Base-by-base conservation (phyloP, 208 protist genomes). In the Porcisia deanei region DNA sequence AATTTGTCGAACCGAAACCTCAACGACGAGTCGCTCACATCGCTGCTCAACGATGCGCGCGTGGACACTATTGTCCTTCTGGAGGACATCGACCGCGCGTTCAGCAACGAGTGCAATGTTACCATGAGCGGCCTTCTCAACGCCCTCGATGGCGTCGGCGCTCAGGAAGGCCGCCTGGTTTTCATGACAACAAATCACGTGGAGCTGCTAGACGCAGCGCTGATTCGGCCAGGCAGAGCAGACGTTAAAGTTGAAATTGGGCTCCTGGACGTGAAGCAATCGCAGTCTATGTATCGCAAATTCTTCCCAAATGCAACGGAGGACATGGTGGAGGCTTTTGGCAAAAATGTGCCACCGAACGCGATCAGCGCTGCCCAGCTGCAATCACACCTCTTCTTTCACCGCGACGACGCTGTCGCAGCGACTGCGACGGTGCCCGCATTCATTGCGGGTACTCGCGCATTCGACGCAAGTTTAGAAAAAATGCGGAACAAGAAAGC, bases 151-250 rank as follows among this genome's bases (percentile, higher is more conserved):
- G 98, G 98, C 39, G 88, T 99, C n/a, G 91, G 87, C 0, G 92
- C 94, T n/a, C 94, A 97, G 52, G 97, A 99, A 66, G 98, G 97
- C 9, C 75, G 96, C 52, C 59, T 99, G 4, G 83, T 99, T n/a
- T 98, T 99, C 83, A 97, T 99, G 91, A 99, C 98, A 6, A 99
- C 98, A 9, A 99, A 99, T 79, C 97, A 99, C 83, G 87, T 98
- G 20, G 97, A 99, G 45, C 80, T 89, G 55, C 82, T 99, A 1
- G 95, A 98, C 74, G 90, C 92, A 7, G 97, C 98, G 1, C 85
- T 99, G 4, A 98, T 99, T 60, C 89, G 98, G 12, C 97, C 98
- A 0, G 98, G 98, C 2, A 85, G 98, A 0, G 94, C 98, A 9
- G 98, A 99, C 82, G 85, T 98, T 54, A 97, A 98, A 73, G 72